Evolutionary conservation across 2,329 filamentous ascomycete genomes (phyloP).

Genomic region (Fusarium algeriense): DNA sequence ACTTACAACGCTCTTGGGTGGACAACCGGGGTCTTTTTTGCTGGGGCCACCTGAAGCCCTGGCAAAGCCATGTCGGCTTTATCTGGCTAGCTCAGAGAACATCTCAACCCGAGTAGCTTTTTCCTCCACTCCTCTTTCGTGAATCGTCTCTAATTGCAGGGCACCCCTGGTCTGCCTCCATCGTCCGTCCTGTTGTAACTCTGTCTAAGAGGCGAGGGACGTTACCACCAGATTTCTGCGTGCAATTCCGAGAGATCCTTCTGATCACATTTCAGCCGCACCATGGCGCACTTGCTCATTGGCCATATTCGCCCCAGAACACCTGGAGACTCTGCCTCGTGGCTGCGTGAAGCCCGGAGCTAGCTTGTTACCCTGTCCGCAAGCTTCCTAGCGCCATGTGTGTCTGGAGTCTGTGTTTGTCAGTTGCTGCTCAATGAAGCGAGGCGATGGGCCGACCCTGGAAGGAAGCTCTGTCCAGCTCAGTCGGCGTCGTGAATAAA

Average conservation of each 20-base stretch:
- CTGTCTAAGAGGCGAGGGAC: slow-evolving; percentile 23
- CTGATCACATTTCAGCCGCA: slow-evolving; percentile 45
- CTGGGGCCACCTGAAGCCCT: slow-evolving; percentile 25
- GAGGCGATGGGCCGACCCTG: slow-evolving; percentile 34
- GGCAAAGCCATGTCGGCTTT: slow-evolving; percentile 27
- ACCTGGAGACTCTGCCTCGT: slow-evolving; percentile 39
- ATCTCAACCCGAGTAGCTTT: slow-evolving; percentile 17
- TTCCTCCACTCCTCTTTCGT: slow-evolving; percentile 23
- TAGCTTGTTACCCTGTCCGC: slow-evolving; percentile 28
- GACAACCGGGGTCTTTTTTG: slow-evolving; percentile 13
- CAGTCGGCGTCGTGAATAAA: slow-evolving; percentile 32
- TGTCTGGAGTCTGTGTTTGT: slow-evolving; percentile 17
- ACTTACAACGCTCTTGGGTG: slow-evolving; percentile 12
- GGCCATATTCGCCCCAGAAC: slow-evolving; percentile 10
- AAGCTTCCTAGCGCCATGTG: slow-evolving; percentile 38
- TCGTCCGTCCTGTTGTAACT: slow-evolving; percentile 11
- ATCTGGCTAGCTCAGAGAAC: slow-evolving; percentile 17
- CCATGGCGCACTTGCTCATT: slow-evolving; percentile 30
- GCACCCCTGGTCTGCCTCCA: slow-evolving; percentile 19
- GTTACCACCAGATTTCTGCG: slow-evolving; percentile 21
- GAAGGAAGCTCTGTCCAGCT: slow-evolving; percentile 23
- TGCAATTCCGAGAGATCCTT: slow-evolving; percentile 20
- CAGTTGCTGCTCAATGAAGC: slow-evolving; percentile 28
- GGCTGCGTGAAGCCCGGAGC: slow-evolving; percentile 27
- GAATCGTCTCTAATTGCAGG: slow-evolving; percentile 13